Evolutionary conservation across 83 land plant genomes (phyloP).

Genomic region (Thuja plicata): DNA sequence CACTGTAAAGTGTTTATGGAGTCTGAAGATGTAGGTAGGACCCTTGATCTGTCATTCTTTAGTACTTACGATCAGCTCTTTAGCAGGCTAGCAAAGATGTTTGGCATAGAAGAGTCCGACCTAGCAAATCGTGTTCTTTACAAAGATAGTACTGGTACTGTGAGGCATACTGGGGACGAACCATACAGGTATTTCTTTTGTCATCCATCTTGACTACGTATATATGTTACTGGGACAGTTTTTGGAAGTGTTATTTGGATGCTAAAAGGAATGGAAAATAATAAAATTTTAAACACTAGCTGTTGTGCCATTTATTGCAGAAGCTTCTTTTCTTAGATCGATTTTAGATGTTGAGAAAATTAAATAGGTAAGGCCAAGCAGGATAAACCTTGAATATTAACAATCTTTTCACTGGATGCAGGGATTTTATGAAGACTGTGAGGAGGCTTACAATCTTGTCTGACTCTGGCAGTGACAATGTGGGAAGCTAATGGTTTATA

Average conservation of each 20-base stretch:
- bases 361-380: too few relatives aligned
- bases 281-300: neutral
- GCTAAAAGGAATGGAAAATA: neutral
- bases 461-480: slow-evolving; percentile 50
- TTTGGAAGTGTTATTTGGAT: too few relatives aligned
- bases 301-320: neutral
- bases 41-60: slow-evolving; percentile 88
- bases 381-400: neutral
- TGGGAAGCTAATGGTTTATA: slow-evolving; percentile 26
- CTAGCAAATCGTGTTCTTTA: slow-evolving; percentile 46
- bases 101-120: slow-evolving; percentile 64
- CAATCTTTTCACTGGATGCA: slow-evolving; percentile 22
- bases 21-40: slow-evolving; percentile 81
- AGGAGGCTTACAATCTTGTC: slow-evolving; percentile 55
- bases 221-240: neutral
- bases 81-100: slow-evolving; percentile 65
- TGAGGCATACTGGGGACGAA: slow-evolving; percentile 65
- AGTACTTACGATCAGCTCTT: slow-evolving; percentile 81
- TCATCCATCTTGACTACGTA: neutral
- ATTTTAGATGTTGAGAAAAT: neutral
- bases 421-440: slow-evolving; percentile 65
- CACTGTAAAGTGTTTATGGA: slow-evolving; percentile 91
- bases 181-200: slow-evolving; percentile 57
- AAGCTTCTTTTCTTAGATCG: neutral
- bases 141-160: slow-evolving; percentile 50